A percentile compares a stretch with the other conserved stretches of the same genome.
Conservation (phyloP, 345 rosid genomes). For the Capsella bursapastoris region DNA sequence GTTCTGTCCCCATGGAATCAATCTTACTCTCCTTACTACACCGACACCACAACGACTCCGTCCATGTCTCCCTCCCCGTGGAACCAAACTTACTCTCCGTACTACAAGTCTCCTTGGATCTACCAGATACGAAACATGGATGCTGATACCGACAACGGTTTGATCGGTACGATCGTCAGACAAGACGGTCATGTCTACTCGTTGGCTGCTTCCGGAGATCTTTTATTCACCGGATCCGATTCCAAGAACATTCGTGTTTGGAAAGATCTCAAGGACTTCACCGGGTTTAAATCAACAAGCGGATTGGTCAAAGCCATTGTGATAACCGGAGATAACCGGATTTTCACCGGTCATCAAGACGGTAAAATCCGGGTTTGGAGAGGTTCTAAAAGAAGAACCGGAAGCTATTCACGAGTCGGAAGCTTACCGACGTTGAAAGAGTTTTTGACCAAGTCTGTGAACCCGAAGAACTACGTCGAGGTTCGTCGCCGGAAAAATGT, state of each 20-base stretch:
- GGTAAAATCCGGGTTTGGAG: slow-evolving; percentile 76
- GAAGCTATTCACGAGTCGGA: slow-evolving; percentile 52
- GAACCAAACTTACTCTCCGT: slow-evolving; percentile 56
- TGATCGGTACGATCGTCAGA: slow-evolving; percentile 62
- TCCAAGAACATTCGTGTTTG: slow-evolving; percentile 75
- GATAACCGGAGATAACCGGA: slow-evolving; percentile 47
- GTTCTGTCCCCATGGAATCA: slow-evolving; percentile 64
- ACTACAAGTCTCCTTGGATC: slow-evolving; percentile 55
- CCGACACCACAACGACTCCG: slow-evolving; percentile 49
- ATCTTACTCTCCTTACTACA: slow-evolving; percentile 55
- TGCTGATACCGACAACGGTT: slow-evolving; percentile 41
- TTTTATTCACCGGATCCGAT: slow-evolving; percentile 72
- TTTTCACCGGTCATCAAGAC: slow-evolving; percentile 74
- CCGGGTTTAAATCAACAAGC: slow-evolving; percentile 67
- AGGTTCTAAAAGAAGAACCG: slow-evolving; percentile 44
- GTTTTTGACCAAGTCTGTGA: slow-evolving; percentile 54
- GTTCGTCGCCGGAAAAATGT: slow-evolving; percentile 56
- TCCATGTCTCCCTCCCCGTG: slow-evolving; percentile 68
- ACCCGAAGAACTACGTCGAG: slow-evolving; percentile 65
- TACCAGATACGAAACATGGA: slow-evolving; percentile 37
- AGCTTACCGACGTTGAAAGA: slow-evolving; percentile 60
- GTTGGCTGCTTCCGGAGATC: slow-evolving; percentile 59
- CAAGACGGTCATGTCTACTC: slow-evolving; percentile 77
- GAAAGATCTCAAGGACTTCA: slow-evolving; percentile 59
- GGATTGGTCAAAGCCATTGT: slow-evolving; percentile 64